Evolutionary conservation across 768 basidiomycete species (phyloP).

Genomic region (Agaricus blazei): DNA sequence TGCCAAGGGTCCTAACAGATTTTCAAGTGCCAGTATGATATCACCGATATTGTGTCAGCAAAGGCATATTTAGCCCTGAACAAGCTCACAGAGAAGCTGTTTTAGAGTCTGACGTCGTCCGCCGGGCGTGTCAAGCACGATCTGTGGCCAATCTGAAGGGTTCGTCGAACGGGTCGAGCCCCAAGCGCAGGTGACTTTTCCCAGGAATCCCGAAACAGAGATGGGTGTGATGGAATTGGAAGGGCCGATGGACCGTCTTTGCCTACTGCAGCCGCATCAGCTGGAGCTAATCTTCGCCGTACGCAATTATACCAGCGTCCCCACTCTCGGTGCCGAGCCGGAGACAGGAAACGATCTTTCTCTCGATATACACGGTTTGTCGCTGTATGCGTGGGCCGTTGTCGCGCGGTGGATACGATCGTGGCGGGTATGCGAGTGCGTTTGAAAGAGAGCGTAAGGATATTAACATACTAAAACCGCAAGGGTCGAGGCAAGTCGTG

Average conservation of each 20-base stretch:
- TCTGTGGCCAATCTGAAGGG: too few relatives aligned
- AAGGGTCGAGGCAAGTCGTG: too few relatives aligned
- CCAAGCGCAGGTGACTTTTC: too few relatives aligned
- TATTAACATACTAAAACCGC: too few relatives aligned
- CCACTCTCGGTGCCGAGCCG: background rate
- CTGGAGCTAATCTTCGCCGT: background rate
- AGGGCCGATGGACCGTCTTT: background rate
- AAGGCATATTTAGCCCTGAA: background rate
- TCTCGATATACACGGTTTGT: background rate
- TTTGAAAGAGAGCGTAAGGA: too few relatives aligned
- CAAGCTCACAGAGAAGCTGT: too few relatives aligned
- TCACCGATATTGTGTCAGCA: background rate
- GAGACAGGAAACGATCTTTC: background rate
- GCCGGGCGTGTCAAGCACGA: too few relatives aligned
- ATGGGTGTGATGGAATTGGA: too few relatives aligned
- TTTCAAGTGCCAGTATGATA: background rate
- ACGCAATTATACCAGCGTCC: constrained; percentile 1
- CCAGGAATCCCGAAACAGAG: too few relatives aligned
- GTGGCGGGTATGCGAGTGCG: background rate
- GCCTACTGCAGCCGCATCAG: background rate
- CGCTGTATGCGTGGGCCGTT: background rate
- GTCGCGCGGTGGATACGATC: background rate
- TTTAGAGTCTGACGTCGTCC: too few relatives aligned
- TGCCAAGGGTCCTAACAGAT: background rate
- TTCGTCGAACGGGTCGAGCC: too few relatives aligned